Percentiles rank a stretch among this genome's conserved stretches.
These are phyloP conservation scores for Trichoderma simmonsii DNA, from an alignment of 2,329 filamentous ascomycete genomes.

Conservation along the genomic window DNA sequence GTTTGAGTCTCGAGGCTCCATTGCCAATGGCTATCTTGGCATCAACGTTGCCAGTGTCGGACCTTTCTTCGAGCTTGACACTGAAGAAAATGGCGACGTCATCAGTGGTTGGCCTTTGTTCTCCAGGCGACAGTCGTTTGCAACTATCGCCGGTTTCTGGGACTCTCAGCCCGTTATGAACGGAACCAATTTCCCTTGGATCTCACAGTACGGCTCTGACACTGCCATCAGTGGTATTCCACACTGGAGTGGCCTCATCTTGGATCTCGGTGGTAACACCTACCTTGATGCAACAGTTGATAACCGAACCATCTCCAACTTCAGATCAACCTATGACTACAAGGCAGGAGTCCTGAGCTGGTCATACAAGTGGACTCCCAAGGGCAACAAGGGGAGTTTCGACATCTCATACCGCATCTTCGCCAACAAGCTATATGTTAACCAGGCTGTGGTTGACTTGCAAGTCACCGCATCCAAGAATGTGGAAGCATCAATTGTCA, in stretches of 20 bases:
- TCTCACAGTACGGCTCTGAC: conserved; percentile 59
- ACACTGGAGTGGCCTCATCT: conserved; percentile 47
- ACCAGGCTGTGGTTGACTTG: conserved; percentile 52
- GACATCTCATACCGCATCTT: conserved; percentile 64
- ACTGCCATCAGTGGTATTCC: conserved; percentile 69
- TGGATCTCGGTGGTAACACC: conserved; percentile 51
- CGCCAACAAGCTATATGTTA: conserved; percentile 60
- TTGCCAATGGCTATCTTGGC: conserved; percentile 31
- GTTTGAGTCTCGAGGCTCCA: conserved; percentile 29
- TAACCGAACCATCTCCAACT: conserved; percentile 56
- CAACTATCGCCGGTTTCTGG: conserved; percentile 66
- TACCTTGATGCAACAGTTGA: conserved; percentile 61
- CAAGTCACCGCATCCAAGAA: conserved; percentile 55
- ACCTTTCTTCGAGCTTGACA: conserved; percentile 29
- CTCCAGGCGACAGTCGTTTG: conserved; percentile 61
- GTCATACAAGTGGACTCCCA: conserved; percentile 64
- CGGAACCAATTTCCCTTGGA: conserved; percentile 63
- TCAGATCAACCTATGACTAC: conserved; percentile 59
- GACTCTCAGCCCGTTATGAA: conserved; percentile 57
- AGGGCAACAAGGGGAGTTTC: conserved; percentile 42
- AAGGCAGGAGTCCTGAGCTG: conserved; percentile 61
- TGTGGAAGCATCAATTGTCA: conserved; percentile 57
- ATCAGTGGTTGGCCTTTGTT: conserved; percentile 68
- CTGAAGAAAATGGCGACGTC: conserved; percentile 22
- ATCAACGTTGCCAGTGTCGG: conserved; percentile 29